These are phyloP conservation scores for Venturia nashicola DNA, from an alignment of 2,329 filamentous ascomycete genomes.

Conservation along the genomic window DNA sequence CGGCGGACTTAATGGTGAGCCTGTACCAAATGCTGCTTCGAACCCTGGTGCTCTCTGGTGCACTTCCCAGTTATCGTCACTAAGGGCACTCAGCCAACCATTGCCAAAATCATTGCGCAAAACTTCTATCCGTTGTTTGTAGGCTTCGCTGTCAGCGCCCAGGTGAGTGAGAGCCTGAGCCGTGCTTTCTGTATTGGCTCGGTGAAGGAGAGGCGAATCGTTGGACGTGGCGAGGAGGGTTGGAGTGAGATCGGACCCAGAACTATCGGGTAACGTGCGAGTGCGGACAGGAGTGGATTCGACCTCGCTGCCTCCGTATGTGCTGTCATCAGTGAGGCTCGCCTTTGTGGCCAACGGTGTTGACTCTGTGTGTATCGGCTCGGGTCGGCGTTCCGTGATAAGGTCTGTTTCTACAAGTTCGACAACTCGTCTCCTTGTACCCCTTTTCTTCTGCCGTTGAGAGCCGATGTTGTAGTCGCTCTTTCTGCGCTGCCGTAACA, in stretches of 20 bases:
- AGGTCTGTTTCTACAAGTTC: conserved; percentile 40
- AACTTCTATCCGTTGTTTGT: conserved; percentile 78
- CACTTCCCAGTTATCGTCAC: conserved; percentile 54
- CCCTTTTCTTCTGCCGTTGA: conserved; percentile 39
- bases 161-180: neutral
- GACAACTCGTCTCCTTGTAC: conserved; percentile 43
- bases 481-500: conserved; percentile 14
- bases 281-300: conserved; percentile 14
- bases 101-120: conserved; percentile 75
- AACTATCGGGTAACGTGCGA: neutral
- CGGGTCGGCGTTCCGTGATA: conserved; percentile 20
- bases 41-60: neutral
- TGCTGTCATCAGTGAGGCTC: conserved; percentile 11
- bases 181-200: conserved; percentile 1
- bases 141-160: conserved; percentile 33
- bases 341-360: conserved; percentile 11
- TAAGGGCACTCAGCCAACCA: conserved; percentile 75
- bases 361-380: conserved; percentile 16
- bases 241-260: neutral
- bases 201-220: conserved; percentile 3
- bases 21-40: conserved; percentile 17
- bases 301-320: conserved; percentile 18
- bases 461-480: conserved; percentile 14
- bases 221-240: neutral
- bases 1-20: conserved; percentile 10